Evolutionary conservation across 2,329 filamentous ascomycete genomes (phyloP).

Genomic region (Xylaria sp.): DNA sequence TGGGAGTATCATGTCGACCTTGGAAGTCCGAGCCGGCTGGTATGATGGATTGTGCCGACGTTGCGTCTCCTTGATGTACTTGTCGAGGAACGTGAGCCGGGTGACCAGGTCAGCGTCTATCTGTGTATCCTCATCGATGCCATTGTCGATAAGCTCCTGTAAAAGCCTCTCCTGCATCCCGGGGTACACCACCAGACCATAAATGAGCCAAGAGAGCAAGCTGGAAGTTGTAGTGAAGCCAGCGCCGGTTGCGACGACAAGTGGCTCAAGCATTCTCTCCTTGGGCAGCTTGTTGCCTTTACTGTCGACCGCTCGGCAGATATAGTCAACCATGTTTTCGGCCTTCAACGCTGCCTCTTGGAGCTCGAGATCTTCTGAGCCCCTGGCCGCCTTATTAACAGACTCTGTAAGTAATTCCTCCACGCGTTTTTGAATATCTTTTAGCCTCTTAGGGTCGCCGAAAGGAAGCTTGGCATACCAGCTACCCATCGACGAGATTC

Average conservation of each 20-base stretch:
- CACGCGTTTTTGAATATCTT: conserved; percentile 50
- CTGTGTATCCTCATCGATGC: conserved; percentile 56
- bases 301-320: conserved; percentile 63
- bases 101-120: conserved; percentile 61
- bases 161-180: conserved; percentile 67
- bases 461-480: conserved; percentile 70
- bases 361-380: conserved; percentile 55
- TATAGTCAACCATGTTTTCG: conserved; percentile 60
- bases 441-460: conserved; percentile 62
- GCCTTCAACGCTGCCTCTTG: conserved; percentile 63
- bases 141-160: conserved; percentile 67
- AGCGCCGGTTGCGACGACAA: conserved; percentile 66
- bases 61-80: conserved; percentile 71
- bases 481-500: conserved; percentile 62
- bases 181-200: conserved; percentile 63
- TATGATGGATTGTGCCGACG: conserved; percentile 70
- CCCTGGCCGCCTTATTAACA: conserved; percentile 54
- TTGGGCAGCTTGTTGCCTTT: conserved; percentile 65
- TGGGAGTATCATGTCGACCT: conserved; percentile 66
- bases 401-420: conserved; percentile 54
- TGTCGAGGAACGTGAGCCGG: conserved; percentile 64
- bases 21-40: conserved; percentile 68
- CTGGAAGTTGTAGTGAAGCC: conserved; percentile 71
- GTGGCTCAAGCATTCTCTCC: conserved; percentile 52
- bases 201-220: conserved; percentile 68